Conservation (phyloP, 192 early-diverging fungal species). For the Spinellus fusiger region DNA sequence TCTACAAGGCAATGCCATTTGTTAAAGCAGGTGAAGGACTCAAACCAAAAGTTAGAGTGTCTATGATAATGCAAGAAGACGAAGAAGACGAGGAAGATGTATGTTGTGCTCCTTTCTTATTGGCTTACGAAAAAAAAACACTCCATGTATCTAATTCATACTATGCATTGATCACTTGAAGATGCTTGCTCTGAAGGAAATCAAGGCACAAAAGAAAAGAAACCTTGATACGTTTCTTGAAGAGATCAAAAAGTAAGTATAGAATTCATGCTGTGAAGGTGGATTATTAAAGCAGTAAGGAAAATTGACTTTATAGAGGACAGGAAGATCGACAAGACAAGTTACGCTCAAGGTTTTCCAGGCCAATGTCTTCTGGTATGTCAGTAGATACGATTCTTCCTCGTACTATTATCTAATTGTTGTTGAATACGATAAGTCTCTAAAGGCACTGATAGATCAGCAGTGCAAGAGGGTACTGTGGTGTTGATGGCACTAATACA, state of each 20-base stretch:
- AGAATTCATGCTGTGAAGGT: not conserved
- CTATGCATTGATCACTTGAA: not conserved
- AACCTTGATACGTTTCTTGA: slow-evolving; percentile 80
- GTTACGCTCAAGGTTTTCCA: slow-evolving; percentile 32
- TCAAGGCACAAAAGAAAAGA: slow-evolving; percentile 60
- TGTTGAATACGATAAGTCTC: too few species aligned
- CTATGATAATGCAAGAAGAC: slow-evolving; percentile 4
- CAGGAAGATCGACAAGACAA: slow-evolving; percentile 57
- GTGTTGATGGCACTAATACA: not conserved
- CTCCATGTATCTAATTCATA: not conserved
- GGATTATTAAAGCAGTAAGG: not conserved
- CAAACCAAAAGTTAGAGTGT: slow-evolving; percentile 3
- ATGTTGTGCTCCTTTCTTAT: not conserved
- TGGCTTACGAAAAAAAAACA: not conserved
- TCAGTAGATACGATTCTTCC: slow-evolving; percentile 5
- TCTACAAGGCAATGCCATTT: slow-evolving; percentile 26
- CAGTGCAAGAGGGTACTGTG: slow-evolving; percentile 11
- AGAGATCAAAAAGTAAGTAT: slow-evolving; percentile 64
- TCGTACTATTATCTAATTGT: too few species aligned
- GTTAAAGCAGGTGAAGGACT: slow-evolving; percentile 30
- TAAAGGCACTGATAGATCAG: not conserved
- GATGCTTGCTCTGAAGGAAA: slow-evolving; percentile 26
- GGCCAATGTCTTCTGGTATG: slow-evolving; percentile 13
- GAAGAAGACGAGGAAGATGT: slow-evolving; percentile 22
- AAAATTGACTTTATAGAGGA: slow-evolving; percentile 28